A percentile compares a stretch with the other conserved stretches of the same genome.
Evolutionary conservation across 768 basidiomycete species (phyloP).

Genomic region (Lyophyllum shimeji): DNA sequence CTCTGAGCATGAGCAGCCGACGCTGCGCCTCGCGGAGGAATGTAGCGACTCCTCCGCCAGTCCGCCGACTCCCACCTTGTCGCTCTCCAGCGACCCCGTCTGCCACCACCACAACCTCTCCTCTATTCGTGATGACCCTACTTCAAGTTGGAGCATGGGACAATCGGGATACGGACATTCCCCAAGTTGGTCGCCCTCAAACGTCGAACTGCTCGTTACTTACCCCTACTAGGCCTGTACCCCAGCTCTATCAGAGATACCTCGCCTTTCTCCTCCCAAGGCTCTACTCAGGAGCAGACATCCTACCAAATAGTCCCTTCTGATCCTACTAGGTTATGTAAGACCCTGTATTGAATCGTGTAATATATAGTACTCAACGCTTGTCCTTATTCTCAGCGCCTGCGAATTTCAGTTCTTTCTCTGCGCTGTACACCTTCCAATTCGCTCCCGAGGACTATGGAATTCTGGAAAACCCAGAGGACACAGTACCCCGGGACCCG

Average conservation of each 20-base stretch:
- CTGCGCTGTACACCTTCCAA: slow-evolving; percentile 18
- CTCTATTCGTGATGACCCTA: slow-evolving; percentile 22
- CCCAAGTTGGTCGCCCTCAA: slow-evolving; percentile 25
- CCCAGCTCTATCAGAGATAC: slow-evolving; percentile 15
- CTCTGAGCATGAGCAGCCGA: slow-evolving; percentile 53
- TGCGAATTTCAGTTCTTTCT: slow-evolving; percentile 29
- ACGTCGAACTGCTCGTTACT: slow-evolving; percentile 15
- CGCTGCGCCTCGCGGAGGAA: slow-evolving; percentile 54
- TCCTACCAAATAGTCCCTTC: slow-evolving; percentile 16
- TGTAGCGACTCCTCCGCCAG: slow-evolving; percentile 34
- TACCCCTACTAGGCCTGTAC: slow-evolving; percentile 16
- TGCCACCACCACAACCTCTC: slow-evolving; percentile 21
- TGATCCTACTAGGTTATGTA: slow-evolving; percentile 60
- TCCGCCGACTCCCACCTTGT: slow-evolving; percentile 29
- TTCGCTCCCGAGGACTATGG: slow-evolving; percentile 1
- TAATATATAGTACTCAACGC: slow-evolving; percentile 70
- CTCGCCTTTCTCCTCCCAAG: slow-evolving; percentile 23
- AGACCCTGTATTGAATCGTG: slow-evolving; percentile 70
- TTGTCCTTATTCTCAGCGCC: slow-evolving; percentile 23
- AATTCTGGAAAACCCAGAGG: neutral
- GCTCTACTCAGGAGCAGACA: slow-evolving; percentile 18
- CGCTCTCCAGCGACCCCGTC: slow-evolving; percentile 20
- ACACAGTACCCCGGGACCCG: slow-evolving; percentile 10
- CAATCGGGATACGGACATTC: slow-evolving; percentile 11
- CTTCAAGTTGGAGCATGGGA: neutral